A percentile compares a stretch with the other conserved stretches of the same genome.
phyloP scores from a whole-genome alignment of 305 asterid genomes.

The Fraxinus dipetala region DNA sequence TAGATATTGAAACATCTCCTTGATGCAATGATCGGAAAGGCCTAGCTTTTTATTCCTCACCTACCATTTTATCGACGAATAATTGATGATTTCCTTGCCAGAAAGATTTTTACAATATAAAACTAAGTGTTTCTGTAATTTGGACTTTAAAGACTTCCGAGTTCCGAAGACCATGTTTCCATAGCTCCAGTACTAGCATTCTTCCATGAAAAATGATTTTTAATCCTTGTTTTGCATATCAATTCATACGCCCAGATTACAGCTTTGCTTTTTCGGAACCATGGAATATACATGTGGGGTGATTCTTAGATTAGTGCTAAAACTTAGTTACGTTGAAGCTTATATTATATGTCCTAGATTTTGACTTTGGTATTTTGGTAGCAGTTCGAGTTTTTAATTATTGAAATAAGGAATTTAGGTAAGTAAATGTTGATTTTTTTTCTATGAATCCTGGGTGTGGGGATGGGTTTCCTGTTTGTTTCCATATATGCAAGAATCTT shows the following conservation, averaged over 20 bases:
- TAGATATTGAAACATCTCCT: neutral
- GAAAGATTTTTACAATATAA: neutral
- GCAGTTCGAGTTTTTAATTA: too few species aligned
- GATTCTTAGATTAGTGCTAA: too few species aligned
- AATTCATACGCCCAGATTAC: neutral
- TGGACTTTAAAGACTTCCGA: neutral
- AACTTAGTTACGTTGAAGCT: too few species aligned
- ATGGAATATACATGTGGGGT: too few species aligned
- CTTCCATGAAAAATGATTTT: neutral
- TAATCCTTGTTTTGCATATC: constrained; percentile 43
- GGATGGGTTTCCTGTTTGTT: too few species aligned
- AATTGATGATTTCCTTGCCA: neutral
- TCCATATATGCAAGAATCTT: too few species aligned
- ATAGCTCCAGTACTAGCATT: neutral
- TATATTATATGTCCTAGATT: too few species aligned
- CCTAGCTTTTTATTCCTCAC: neutral
- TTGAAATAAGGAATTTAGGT: too few species aligned
- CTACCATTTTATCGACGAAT: neutral
- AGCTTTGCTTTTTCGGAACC: too few species aligned
- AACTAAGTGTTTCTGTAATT: neutral
- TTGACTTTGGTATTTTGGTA: too few species aligned
- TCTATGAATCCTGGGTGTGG: too few species aligned
- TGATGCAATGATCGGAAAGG: neutral
- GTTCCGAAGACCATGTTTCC: neutral
- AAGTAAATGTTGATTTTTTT: too few species aligned